Conservation (phyloP, 192 early-diverging fungal genomes). For the Podila clonocystis region DNA sequence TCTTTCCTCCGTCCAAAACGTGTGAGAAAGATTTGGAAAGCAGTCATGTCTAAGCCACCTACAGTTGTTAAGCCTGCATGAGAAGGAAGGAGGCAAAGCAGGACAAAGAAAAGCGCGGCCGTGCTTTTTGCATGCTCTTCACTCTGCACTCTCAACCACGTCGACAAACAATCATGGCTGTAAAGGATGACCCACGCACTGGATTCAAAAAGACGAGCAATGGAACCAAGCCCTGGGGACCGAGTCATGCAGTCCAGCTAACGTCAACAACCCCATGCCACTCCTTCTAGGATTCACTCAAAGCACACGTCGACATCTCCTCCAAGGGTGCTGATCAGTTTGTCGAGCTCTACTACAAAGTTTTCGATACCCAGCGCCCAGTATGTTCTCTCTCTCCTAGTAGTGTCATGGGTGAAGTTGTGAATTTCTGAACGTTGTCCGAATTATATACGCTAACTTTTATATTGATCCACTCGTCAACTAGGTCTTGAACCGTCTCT, state of each 20-base stretch:
- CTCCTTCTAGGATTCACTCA: slow-evolving; percentile 18
- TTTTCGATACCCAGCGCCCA: slow-evolving; percentile 53
- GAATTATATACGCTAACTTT: not conserved
- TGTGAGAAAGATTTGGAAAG: too few relatives aligned
- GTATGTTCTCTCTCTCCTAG: slow-evolving; percentile 34
- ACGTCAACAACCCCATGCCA: not conserved
- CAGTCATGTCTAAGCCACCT: too few relatives aligned
- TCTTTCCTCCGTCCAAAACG: too few relatives aligned
- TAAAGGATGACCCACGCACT: too few relatives aligned
- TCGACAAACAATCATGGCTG: too few relatives aligned
- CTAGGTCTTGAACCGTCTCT: slow-evolving; percentile 52
- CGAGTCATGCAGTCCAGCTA: not conserved
- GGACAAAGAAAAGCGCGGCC: not conserved
- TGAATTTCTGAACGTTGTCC: not conserved
- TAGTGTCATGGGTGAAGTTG: too few relatives aligned
- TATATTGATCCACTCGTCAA: not conserved
- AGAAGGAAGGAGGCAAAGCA: too few relatives aligned
- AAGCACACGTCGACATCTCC: slow-evolving; percentile 46
- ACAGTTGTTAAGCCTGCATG: too few relatives aligned
- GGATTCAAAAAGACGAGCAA: not conserved
- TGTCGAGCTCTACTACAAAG: slow-evolving; percentile 55
- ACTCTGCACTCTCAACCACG: too few relatives aligned
- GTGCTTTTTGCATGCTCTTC: too few relatives aligned
- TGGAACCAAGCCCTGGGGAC: not conserved
- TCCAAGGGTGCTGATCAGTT: slow-evolving; percentile 61